Base-by-base conservation (phyloP, 129 eudicot species). In the Solidago caesia region DNA sequence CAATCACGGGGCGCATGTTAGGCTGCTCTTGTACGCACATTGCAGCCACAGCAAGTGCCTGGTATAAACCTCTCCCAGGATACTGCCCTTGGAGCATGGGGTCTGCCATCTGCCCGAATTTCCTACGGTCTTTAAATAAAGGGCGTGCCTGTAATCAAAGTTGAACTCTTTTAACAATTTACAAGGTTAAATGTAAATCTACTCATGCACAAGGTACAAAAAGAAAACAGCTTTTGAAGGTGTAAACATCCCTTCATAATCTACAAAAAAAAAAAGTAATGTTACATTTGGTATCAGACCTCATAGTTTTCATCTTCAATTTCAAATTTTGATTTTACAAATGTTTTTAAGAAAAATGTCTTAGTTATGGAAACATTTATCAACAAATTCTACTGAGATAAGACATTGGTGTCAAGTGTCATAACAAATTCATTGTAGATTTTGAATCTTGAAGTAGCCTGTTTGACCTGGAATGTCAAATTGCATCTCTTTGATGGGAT, bases 21-120 rank as follows among this genome's bases (percentile, higher is more conserved):
- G 98, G 98, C 69, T 92, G 98, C 80, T 92, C 98, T 58, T 92
- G 98, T 53, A 92, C 96, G 58, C 98, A 92, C 98, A 92, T 92
- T 55, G 98, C 98, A 78, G 98, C 98, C 48, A 92, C 91, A 15
- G 95, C 98, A 77, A 92, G 92, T 52, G 98, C 98, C 82, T 92
- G 98, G 64, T 92, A 92, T 33, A 92, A 64, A 44, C 96, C 98
- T 75, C 98, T 80, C 16, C 81, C 78, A 4, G 98, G 96, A 80
- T 92, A 92, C 64, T 89, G 96, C n/a, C 96, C 92, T 73, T 89
- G 90, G 9, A 92, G 90, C 70, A 78, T 61, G 9, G 98, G 98
- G 77, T 92, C 98, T 1, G 96, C 98, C 93, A 92, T 92, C 78
- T 92, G 98, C 13, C 88, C 85, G 60, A 92, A 92, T 78, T 89